phyloP scores from a whole-genome alignment of 495 filamentous ascomycete species.

The Penicillium nucicola region DNA sequence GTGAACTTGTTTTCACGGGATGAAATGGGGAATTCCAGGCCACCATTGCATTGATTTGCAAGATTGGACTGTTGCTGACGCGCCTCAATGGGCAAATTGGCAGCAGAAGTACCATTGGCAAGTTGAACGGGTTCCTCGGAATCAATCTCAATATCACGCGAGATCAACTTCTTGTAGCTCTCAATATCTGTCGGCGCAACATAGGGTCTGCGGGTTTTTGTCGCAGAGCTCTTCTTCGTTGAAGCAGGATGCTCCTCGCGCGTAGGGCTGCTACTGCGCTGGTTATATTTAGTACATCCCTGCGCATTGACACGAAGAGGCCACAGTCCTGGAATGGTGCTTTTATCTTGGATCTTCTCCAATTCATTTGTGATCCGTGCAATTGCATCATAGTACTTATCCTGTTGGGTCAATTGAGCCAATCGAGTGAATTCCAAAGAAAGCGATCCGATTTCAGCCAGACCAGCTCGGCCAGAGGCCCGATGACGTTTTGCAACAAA shows the following conservation, averaged over 20 bases:
- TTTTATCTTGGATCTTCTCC: slow-evolving; percentile 72
- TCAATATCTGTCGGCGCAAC: slow-evolving; percentile 23
- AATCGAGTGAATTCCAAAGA: slow-evolving; percentile 94
- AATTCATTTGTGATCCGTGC: slow-evolving; percentile 87
- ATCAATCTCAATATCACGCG: slow-evolving; percentile 14
- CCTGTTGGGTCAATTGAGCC: slow-evolving; percentile 81
- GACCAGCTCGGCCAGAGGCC: slow-evolving; percentile 57
- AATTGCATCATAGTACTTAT: slow-evolving; percentile 92
- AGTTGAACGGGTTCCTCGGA: slow-evolving; percentile 25
- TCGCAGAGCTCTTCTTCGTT: background rate
- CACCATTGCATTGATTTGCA: slow-evolving; percentile 25
- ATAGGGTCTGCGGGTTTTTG: slow-evolving; percentile 11
- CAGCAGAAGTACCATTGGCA: slow-evolving; percentile 16
- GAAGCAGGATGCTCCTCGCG: background rate
- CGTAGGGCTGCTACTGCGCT: slow-evolving; percentile 1
- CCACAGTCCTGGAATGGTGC: slow-evolving; percentile 79
- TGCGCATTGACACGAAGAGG: slow-evolving; percentile 77
- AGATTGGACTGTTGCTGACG: background rate
- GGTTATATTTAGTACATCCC: slow-evolving; percentile 49
- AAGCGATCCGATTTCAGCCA: slow-evolving; percentile 87
- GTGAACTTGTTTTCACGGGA: slow-evolving; percentile 50
- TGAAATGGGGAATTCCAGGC: slow-evolving; percentile 22
- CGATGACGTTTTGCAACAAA: slow-evolving; percentile 62
- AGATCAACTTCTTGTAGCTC: slow-evolving; percentile 23
- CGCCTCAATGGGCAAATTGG: background rate